Evolutionary conservation across 2,329 filamentous ascomycete species (phyloP).

Genomic region (Lasiodiplodia hormozganensis): DNA sequence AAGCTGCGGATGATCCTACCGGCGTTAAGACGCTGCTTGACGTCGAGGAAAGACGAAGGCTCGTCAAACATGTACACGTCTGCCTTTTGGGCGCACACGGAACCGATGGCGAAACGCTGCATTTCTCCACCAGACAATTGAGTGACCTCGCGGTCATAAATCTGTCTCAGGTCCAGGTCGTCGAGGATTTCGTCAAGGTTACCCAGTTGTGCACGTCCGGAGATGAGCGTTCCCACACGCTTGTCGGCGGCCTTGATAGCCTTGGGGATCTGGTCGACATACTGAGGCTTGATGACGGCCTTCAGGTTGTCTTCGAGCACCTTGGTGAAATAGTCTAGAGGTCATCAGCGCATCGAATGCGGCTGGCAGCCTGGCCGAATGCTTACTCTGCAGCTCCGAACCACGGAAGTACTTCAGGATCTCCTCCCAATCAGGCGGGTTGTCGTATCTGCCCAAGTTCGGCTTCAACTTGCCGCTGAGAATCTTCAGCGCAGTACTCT

Average conservation of each 20-base stretch:
- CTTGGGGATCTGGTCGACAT: slow-evolving; percentile 97
- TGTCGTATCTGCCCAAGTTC: slow-evolving; percentile 92
- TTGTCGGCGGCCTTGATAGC: slow-evolving; percentile 84
- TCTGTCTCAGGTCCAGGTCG: slow-evolving; percentile 83
- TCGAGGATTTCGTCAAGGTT: slow-evolving; percentile 85
- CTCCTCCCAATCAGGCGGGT: slow-evolving; percentile 98
- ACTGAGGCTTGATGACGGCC: slow-evolving; percentile 98
- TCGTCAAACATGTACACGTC: slow-evolving; percentile 99
- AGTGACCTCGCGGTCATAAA: slow-evolving; percentile 89
- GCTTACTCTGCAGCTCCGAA: slow-evolving; percentile 92
- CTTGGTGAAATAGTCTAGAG: slow-evolving; percentile 94
- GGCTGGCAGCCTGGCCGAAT: background rate
- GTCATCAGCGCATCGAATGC: slow-evolving; percentile 33
- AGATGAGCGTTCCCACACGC: slow-evolving; percentile 79
- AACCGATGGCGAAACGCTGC: slow-evolving; percentile 96
- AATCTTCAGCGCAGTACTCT: slow-evolving; percentile 99
- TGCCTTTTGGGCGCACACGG: slow-evolving; percentile 93
- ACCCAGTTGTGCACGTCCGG: slow-evolving; percentile 75
- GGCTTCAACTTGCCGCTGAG: slow-evolving; percentile 98
- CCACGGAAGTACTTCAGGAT: slow-evolving; percentile 98
- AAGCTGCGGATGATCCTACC: slow-evolving; percentile 92
- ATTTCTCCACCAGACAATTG: slow-evolving; percentile 96
- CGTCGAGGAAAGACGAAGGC: slow-evolving; percentile 98
- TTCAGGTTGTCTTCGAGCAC: slow-evolving; percentile 96
- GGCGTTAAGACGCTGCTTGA: slow-evolving; percentile 96